These are phyloP conservation scores for Tausonia pullulans DNA, from an alignment of 1,284 basidiomycete species.

Conservation along the genomic window DNA sequence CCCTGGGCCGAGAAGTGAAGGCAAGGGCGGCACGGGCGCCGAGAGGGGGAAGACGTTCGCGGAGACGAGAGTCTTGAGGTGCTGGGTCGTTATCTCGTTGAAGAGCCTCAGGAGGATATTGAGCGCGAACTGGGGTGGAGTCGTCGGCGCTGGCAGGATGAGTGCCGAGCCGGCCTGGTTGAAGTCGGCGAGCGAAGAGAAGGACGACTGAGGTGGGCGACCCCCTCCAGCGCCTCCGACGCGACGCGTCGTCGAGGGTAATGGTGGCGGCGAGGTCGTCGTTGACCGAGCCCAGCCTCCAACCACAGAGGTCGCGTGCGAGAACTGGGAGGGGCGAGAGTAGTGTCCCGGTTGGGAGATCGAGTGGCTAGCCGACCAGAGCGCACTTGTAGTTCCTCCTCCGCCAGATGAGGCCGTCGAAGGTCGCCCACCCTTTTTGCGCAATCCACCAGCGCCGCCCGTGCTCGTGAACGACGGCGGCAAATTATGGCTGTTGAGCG, in stretches of 20 bases:
- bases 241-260: background rate
- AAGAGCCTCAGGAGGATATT: slow-evolving; percentile 18
- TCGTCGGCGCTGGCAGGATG: slow-evolving; percentile 10
- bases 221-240: background rate
- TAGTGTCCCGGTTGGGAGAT: no score
- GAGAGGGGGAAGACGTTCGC: slow-evolving; percentile 6
- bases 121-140: slow-evolving; percentile 13
- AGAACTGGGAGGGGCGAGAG: no score
- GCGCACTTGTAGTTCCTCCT: background rate
- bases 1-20: slow-evolving; percentile 6
- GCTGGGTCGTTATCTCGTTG: slow-evolving; percentile 20
- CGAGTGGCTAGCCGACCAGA: no score
- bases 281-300: background rate
- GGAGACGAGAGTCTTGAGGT: slow-evolving; percentile 4
- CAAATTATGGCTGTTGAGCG: background rate
- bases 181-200: background rate
- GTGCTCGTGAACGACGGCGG: background rate
- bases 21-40: background rate
- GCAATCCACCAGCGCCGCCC: no score
- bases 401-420: slow-evolving; percentile 1
- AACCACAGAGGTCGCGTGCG: background rate
- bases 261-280: slow-evolving; percentile 11
- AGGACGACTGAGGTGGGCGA: background rate
- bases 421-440: background rate
- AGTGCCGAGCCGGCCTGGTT: slow-evolving; percentile 1